Evolutionary conservation across 768 basidiomycete species (phyloP), one percentile per base, ranked within the genome.

Genomic region (Neoboletus subvelutipes): DNA sequence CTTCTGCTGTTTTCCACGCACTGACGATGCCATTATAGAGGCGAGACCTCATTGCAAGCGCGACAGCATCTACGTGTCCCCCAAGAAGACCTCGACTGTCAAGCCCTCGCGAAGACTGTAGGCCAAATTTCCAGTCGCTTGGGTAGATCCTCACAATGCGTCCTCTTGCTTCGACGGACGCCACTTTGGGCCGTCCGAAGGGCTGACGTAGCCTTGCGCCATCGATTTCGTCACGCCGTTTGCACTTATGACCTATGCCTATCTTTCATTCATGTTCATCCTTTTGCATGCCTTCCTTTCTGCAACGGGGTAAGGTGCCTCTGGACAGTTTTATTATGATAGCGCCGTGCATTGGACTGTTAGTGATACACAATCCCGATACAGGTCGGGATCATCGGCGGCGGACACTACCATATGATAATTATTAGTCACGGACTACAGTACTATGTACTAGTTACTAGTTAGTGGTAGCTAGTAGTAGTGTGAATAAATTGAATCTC

Each of bases 41-140:
- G 33, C 54, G n/a, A 28, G 31, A 26, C 45, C 34, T 3, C 40
- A 33, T 26, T 41, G 15, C 31, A 29, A 58, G 42, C 55, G 47
- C 39, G 52, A 52, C 22, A 59, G 48, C 26, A 39, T 56, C 36
- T 65, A 57, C n/a, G 34, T 50, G 40, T 46, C 58, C 15, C 60
- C 57, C 2, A 15, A 31, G 22, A 56, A 34, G 41, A 45, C 24
- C 2, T 18, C 26, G 29, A 41, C 4, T 9, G 33, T 51, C 20
- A 65, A 62, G 43, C 66, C 66, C 37, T 58, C 66, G 41, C 59
- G 55, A 41, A 61, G 65, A 22, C 41, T 67, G 45, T 67, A 66
- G 54, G 42, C 42, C 28, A 45, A 15, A 3, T 40, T 46, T 12
- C 17, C 20, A 11, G 40, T 22, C n/a, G 41, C 20, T 39, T 45